These are phyloP conservation scores for Fusarium piperis DNA, from an alignment of 2,329 filamentous ascomycete genomes.

Conservation along the genomic window DNA sequence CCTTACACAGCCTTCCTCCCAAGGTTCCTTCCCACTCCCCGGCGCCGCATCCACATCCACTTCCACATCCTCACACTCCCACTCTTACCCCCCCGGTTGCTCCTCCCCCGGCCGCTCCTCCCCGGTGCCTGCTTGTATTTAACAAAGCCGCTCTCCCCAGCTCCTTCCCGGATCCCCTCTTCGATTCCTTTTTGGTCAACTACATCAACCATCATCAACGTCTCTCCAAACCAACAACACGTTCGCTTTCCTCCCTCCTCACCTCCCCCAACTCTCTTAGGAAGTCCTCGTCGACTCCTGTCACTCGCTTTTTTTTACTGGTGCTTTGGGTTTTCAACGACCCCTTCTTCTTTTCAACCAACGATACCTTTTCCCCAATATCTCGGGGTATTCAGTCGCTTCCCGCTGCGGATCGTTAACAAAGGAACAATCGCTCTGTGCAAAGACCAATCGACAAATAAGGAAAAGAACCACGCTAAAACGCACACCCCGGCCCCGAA, in stretches of 20 bases:
- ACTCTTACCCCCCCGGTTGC: constrained; percentile 27
- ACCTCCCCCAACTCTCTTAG: constrained; percentile 55
- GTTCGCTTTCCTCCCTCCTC: constrained; percentile 60
- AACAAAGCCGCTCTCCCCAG: constrained; percentile 43
- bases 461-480: constrained; percentile 28
- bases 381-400: constrained; percentile 33
- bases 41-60: constrained; percentile 14
- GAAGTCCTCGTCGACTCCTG: constrained; percentile 80
- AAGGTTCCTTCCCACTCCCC: constrained; percentile 31
- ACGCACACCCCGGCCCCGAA: constrained; percentile 5
- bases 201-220: constrained; percentile 39
- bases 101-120: constrained; percentile 31
- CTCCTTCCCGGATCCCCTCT: constrained; percentile 39
- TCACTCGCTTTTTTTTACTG: constrained; percentile 77
- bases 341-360: constrained; percentile 16
- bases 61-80: constrained; percentile 27
- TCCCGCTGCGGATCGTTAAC: constrained; percentile 23
- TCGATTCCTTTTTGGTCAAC: constrained; percentile 41
- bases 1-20: constrained; percentile 36
- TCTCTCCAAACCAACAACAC: constrained; percentile 48
- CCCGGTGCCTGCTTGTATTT: constrained; percentile 44
- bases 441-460: constrained; percentile 28
- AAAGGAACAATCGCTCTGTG: constrained; percentile 31
- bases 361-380: constrained; percentile 49
- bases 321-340: constrained; percentile 51